These are phyloP conservation scores for Petrea volubilis DNA, from an alignment of 257 asterid genomes.

Conservation along the genomic window DNA sequence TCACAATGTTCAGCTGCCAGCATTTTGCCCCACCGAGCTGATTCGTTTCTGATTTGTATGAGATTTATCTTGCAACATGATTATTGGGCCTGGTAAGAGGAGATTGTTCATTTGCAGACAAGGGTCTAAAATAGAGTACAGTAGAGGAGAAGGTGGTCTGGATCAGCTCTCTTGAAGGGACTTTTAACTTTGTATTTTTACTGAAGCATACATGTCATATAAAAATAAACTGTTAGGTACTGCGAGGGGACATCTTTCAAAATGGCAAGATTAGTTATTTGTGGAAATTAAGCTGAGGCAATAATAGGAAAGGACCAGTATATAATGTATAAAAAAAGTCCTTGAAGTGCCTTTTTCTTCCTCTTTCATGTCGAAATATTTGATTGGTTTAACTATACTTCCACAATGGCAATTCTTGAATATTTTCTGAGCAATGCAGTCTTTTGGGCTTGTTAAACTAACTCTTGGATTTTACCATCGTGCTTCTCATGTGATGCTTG, in stretches of 20 bases:
- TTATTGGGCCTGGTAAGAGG: not conserved
- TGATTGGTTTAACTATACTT: not conserved
- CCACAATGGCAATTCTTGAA: not conserved
- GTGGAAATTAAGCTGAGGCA: slow-evolving; percentile 1
- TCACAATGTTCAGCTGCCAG: slow-evolving; percentile 2
- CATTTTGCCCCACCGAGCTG: not conserved
- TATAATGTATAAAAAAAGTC: no score
- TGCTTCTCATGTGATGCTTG: slow-evolving; percentile 3
- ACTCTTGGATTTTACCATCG: not conserved
- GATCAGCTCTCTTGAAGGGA: not conserved
- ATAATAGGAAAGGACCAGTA: not conserved
- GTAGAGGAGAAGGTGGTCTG: not conserved
- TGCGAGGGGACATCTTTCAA: not conserved
- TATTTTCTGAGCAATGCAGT: not conserved
- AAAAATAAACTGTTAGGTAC: slow-evolving; percentile 1
- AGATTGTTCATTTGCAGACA: not conserved
- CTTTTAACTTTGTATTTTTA: not conserved
- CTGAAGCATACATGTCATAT: not conserved
- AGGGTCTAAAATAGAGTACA: not conserved
- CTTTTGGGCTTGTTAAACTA: not conserved
- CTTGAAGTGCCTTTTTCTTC: not conserved
- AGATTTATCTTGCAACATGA: slow-evolving; percentile 1
- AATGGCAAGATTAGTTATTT: not conserved
- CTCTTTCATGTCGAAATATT: not conserved
- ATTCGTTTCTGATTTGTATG: not conserved